These are phyloP conservation scores for Neurospora sp. DNA, from an alignment of 2,329 filamentous ascomycete genomes.

Conservation along the genomic window DNA sequence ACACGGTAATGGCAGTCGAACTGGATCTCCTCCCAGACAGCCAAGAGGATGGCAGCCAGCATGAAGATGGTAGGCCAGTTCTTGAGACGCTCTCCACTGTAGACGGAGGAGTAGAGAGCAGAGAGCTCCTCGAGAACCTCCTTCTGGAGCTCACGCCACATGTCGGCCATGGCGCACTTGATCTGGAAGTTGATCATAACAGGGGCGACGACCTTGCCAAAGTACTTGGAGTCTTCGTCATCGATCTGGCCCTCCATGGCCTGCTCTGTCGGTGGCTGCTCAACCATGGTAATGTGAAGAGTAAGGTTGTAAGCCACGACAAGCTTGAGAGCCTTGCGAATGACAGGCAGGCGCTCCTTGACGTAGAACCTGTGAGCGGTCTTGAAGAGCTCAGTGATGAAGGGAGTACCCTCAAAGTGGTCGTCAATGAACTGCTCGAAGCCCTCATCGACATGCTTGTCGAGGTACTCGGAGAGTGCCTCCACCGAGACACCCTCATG, in stretches of 20 bases:
- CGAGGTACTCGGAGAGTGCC: constrained; percentile 81
- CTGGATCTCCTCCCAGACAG: constrained; percentile 98
- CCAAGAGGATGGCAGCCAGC: constrained; percentile 82
- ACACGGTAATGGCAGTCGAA: constrained; percentile 96
- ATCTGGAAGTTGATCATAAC: constrained; percentile 99
- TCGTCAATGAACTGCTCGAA: constrained; percentile 93
- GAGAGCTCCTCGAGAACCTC: constrained; percentile 93
- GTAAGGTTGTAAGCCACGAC: constrained; percentile 95
- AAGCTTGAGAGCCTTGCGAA: constrained; percentile 91
- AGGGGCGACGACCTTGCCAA: constrained; percentile 81
- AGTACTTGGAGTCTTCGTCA: constrained; percentile 77
- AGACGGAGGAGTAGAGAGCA: constrained; percentile 88
- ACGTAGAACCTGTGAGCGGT: constrained; percentile 88
- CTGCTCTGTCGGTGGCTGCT: constrained; percentile 76
- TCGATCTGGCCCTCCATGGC: constrained; percentile 73
- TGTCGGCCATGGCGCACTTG: constrained; percentile 92
- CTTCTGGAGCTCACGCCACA: constrained; percentile 97
- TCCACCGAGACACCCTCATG: constrained; percentile 76
- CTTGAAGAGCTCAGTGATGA: constrained; percentile 93
- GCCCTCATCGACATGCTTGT: constrained; percentile 85
- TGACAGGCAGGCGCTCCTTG: constrained; percentile 78
- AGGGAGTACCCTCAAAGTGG: constrained; percentile 91
- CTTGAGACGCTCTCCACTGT: constrained; percentile 94
- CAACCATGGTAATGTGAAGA: constrained; percentile 86
- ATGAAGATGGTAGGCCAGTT: constrained; percentile 99